Evolutionary conservation across 2,329 filamentous ascomycete species (phyloP).

Genomic region (Bertia moriformis): DNA sequence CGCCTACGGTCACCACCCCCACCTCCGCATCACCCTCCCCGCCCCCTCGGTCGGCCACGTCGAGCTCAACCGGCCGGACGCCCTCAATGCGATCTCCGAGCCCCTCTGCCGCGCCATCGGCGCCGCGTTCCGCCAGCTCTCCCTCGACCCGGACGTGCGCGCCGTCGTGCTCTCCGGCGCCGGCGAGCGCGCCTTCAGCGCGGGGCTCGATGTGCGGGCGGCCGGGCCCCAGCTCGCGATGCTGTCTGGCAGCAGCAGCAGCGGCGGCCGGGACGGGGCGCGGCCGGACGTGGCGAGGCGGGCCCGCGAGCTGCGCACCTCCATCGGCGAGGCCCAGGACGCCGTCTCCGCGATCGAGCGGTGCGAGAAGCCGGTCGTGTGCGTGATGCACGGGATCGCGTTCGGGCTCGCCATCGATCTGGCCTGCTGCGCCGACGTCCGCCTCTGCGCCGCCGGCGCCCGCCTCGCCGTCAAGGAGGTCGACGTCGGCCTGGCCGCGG

Average conservation of each 20-base stretch:
- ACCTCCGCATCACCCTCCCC: conserved; percentile 65
- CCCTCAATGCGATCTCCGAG: conserved; percentile 77
- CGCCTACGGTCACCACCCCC: conserved; percentile 34
- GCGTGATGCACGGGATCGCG: conserved; percentile 63
- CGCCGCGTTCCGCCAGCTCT: conserved; percentile 57
- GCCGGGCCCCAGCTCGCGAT: conserved; percentile 35
- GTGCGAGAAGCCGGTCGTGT: conserved; percentile 85
- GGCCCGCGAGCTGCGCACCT: conserved; percentile 44
- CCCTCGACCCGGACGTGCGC: conserved; percentile 57
- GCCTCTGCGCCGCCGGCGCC: conserved; percentile 44
- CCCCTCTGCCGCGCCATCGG: conserved; percentile 76
- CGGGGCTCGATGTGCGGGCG: conserved; percentile 69
- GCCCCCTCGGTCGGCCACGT: conserved; percentile 68
- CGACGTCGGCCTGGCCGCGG: conserved; percentile 67
- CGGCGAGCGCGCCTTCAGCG: conserved; percentile 71
- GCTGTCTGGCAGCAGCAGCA: conserved; percentile 20
- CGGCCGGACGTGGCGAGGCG: conserved; percentile 57
- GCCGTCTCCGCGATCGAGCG: conserved; percentile 64
- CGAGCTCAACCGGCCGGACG: conserved; percentile 74
- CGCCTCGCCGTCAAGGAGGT: conserved; percentile 66
- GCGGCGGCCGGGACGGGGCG: conserved; percentile 9
- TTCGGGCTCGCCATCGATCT: conserved; percentile 73
- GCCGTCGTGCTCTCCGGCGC: conserved; percentile 67
- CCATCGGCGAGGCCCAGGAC: conserved; percentile 68
- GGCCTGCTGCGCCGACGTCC: conserved; percentile 54